Evolutionary conservation across 2,329 filamentous ascomycete species (phyloP).

Genomic region (Cladophialophora exuberans): DNA sequence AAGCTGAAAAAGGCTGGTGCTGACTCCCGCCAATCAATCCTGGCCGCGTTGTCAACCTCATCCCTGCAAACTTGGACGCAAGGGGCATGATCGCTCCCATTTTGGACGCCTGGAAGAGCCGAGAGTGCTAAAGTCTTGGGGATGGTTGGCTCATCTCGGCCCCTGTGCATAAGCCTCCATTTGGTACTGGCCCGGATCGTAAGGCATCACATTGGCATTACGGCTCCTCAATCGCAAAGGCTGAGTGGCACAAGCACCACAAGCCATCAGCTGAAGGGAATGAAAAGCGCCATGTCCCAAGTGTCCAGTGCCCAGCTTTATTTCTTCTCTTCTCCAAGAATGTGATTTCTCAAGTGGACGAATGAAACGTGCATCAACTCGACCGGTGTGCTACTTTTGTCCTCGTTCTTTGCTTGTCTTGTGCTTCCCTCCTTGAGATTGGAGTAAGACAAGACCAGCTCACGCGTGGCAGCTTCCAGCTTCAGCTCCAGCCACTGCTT

Average conservation of each 20-base stretch:
- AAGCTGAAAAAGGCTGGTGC: background rate
- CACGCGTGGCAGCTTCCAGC: background rate
- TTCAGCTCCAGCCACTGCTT: background rate
- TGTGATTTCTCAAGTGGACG: background rate
- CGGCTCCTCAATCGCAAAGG: too few relatives aligned
- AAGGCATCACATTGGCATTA: background rate
- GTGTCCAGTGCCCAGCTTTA: too few relatives aligned
- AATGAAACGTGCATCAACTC: background rate
- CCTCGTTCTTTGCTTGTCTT: background rate
- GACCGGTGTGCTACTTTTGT: background rate
- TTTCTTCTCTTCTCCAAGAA: background rate
- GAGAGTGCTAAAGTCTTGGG: background rate
- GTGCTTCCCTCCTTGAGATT: background rate
- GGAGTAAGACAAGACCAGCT: background rate
- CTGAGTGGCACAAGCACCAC: conserved; percentile 1
- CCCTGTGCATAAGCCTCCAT: background rate
- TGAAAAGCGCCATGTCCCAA: background rate
- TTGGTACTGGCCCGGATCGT: conserved; percentile 13
- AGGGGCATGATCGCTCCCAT: background rate
- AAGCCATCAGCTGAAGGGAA: conserved; percentile 13
- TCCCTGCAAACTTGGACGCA: too few relatives aligned
- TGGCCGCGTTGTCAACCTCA: background rate
- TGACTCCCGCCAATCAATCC: conserved; percentile 1
- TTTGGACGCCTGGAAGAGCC: background rate
- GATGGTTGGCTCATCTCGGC: background rate